Conservation (phyloP, 192 early-diverging fungal species). For the Coemansia sp. region DNA sequence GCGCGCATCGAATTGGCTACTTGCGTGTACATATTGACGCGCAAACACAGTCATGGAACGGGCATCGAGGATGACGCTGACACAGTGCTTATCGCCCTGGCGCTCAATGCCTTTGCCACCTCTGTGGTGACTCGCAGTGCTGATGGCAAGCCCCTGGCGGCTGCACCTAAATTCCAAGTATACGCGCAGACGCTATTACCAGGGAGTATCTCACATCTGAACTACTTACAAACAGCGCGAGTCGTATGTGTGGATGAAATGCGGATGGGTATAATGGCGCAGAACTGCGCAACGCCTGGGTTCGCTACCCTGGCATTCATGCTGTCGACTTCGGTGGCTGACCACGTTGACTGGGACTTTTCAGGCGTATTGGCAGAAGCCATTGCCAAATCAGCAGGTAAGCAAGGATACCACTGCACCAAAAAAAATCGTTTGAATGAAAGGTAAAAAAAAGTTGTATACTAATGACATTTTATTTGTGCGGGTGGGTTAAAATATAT, state of each 20-base stretch:
- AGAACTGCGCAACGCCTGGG: slow-evolving; percentile 52
- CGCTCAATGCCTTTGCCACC: slow-evolving; percentile 36
- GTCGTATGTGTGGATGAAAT: slow-evolving; percentile 53
- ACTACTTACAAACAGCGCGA: slow-evolving; percentile 39
- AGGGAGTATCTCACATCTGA: slow-evolving; percentile 41
- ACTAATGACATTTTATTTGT: neutral
- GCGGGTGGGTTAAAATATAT: too few relatives aligned
- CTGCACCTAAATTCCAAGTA: slow-evolving; percentile 25
- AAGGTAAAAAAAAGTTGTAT: neutral
- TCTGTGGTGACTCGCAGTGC: neutral
- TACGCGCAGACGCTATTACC: slow-evolving; percentile 52
- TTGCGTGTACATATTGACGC: slow-evolving; percentile 52
- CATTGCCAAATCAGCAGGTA: slow-evolving; percentile 40
- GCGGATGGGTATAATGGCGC: slow-evolving; percentile 57
- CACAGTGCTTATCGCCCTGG: slow-evolving; percentile 44
- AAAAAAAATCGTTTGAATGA: neutral
- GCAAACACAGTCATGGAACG: slow-evolving; percentile 31
- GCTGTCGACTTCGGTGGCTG: slow-evolving; percentile 46
- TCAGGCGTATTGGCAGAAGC: slow-evolving; percentile 31
- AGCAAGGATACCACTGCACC: too few relatives aligned
- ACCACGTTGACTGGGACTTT: slow-evolving; percentile 33
- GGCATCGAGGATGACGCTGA: slow-evolving; percentile 50
- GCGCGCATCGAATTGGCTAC: slow-evolving; percentile 45
- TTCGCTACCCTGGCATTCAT: slow-evolving; percentile 52
- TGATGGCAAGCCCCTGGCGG: neutral